Evolutionary conservation across 306 rosid species (phyloP), one percentile per base, ranked within the genome.

Genomic region (Hippophae rhamnoides): DNA sequence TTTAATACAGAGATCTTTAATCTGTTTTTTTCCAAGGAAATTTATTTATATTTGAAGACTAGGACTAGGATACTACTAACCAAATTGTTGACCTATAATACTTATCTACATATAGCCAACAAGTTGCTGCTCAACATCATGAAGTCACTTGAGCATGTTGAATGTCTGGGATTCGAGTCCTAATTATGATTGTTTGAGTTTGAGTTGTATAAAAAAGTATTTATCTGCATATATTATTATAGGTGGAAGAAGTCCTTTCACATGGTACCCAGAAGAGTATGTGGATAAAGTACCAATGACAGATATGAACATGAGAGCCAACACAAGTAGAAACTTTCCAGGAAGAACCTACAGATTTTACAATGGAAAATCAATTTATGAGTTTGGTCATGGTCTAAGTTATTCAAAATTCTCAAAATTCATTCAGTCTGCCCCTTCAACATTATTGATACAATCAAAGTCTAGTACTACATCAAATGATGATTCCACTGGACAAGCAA

Each of bases 251-350:
- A 72, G 74, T 1, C 87, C 95, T 52, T 79, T 76, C 71, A 83
- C 95, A 66, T 86, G 95, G 90, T 86, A 86, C 62, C 90, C 95
- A 55, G 66, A 75, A 66, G 73, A 84, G 2, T 86, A 81, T 45
- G 77, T 46, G 11, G 90, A 86, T 52, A 69, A 79, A 75, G 90
- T 86, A 45, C 72, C 88, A 13, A 86, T 83, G 95, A 75, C 81
- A 63, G 86, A 86, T 66, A 86, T 86, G 95, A 86, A 83, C 77
- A 83, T 81, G 86, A 81, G 88, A 74, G 82, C 81, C 80, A 81
- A 83, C 65, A 47, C 43, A 13, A 67, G 82, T 2, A 68, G 68
- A 46, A 84, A 79, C 59, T 86, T 54, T 57, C 88, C 90, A 0
- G 86, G 90, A 49, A 87, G 92, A 76, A 84, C 95, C 47, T 87